Base-by-base conservation (phyloP, 495 filamentous ascomycete species). In the Penicillium manginii region DNA sequence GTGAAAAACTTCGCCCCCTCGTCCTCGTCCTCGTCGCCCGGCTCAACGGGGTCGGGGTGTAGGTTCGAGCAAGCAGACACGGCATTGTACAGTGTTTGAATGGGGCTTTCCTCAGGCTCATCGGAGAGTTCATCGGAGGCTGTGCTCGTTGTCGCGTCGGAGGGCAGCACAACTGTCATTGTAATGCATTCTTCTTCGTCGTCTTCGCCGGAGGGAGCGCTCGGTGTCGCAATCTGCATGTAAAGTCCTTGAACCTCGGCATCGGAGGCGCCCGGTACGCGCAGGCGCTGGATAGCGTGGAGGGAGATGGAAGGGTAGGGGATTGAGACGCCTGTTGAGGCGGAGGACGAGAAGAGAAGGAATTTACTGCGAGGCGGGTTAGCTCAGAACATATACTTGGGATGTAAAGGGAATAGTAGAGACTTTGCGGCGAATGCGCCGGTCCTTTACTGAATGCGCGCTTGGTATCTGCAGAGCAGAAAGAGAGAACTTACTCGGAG, bases 271-370 rank as follows among this genome's bases (percentile, higher is more conserved):
- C 67, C 61, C 10, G 73, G 76, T 58, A 83, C 72, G 46, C 64
- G 70, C n/a, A 80, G 75, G 54, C 83, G 83, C 71, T 92, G 88
- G 71, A 92, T 84, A 9, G 93, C 94, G 73, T 98, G 94, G 10
- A 98, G 85, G 29, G 88, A 89, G 67, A 98, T 91, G 32, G 86
- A 75, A 4, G 90, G 91, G 78, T 97, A 98, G 14, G 92, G 89
- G 57, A 98, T 92, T 39, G 86, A 81, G 50, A 96, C 66, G 50
- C 92, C 93, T 3, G 72, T 74, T 32, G 79, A 73, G 46, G 76
- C 78, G 18, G 82, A 52, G 48, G 83, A 73, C 68, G 85, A 88
- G 78, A 85, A 93, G 61, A 96, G 73, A 46, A 85, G 83, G 58
- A 97, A 79, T 74, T 87, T 86, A 50, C 91, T 96, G 56, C 35